Percentiles rank a stretch among this genome's conserved stretches.
These are phyloP conservation scores for Tetracladium maxilliforme DNA, from an alignment of 2,329 filamentous ascomycete genomes.

Conservation along the genomic window DNA sequence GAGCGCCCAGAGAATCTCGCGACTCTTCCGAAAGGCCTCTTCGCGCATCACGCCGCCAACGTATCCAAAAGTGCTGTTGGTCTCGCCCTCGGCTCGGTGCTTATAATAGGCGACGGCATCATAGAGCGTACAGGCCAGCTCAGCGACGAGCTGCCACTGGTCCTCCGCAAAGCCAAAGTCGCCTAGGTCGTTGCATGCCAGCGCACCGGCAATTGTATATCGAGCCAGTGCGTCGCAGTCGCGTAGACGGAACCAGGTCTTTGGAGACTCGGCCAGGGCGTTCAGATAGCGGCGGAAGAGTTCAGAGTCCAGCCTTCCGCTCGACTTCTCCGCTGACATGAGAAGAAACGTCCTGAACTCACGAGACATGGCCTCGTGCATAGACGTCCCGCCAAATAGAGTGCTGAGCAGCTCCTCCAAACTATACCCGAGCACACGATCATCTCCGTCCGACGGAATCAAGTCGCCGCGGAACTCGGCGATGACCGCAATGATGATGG, in stretches of 20 bases:
- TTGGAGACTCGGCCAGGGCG: too few species aligned
- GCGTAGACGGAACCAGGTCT: constrained; percentile 18
- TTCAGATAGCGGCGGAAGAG: too few species aligned
- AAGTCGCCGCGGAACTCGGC: too few species aligned
- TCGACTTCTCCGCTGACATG: too few species aligned
- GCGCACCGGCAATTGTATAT: constrained; percentile 14
- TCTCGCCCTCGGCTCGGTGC: constrained; percentile 12
- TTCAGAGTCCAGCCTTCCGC: too few species aligned
- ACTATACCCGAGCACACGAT: too few species aligned
- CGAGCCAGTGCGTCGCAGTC: constrained; percentile 16
- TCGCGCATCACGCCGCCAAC: constrained; percentile 5
- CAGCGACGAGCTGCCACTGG: constrained; percentile 9
- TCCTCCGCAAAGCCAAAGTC: constrained; percentile 10
- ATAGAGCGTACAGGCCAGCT: constrained; percentile 11
- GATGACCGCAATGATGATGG: too few species aligned
- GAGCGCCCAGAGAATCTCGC: constrained; percentile 17
- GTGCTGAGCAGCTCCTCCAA: too few species aligned
- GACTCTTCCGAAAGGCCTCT: constrained; percentile 7
- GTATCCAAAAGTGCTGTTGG: constrained; percentile 13
- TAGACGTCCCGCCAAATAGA: too few species aligned
- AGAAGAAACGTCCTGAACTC: too few species aligned
- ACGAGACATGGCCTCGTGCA: too few species aligned
- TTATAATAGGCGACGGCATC: constrained; percentile 12
- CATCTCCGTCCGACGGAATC: too few species aligned
- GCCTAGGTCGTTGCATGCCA: constrained; percentile 16